phyloP scores from a whole-genome alignment of 106 monocot species.

The Acanthochlamys bracteata region DNA sequence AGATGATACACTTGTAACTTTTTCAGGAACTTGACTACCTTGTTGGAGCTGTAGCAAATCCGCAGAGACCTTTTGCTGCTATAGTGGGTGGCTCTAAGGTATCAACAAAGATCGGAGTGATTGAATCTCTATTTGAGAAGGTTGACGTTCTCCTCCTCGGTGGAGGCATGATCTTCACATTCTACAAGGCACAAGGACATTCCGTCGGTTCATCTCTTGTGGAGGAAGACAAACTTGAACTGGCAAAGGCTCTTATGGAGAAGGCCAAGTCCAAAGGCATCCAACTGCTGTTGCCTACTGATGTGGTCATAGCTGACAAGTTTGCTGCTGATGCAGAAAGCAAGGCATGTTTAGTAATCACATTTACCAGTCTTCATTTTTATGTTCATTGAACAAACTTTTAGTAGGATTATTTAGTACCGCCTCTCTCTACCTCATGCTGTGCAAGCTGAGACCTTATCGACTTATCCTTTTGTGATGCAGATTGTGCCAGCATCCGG shows the following conservation, averaged over 20 bases:
- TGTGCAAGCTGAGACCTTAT: too few species aligned
- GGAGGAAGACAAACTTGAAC: conserved; percentile 65
- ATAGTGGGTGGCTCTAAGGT: conserved; percentile 76
- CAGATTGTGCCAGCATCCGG: conserved; percentile 49
- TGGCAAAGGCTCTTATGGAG: conserved; percentile 51
- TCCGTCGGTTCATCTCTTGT: conserved; percentile 55
- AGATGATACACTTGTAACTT: neutral
- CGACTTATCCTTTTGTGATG: neutral
- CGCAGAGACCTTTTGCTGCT: conserved; percentile 63
- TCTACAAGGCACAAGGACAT: conserved; percentile 63
- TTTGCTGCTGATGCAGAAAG: conserved; percentile 69
- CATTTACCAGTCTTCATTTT: too few species aligned
- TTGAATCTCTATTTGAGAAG: conserved; percentile 52
- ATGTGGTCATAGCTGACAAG: conserved; percentile 55
- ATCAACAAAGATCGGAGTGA: conserved; percentile 62
- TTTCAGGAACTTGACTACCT: conserved; percentile 60
- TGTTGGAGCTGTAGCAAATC: conserved; percentile 60
- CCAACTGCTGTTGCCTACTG: conserved; percentile 44
- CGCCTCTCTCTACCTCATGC: too few species aligned
- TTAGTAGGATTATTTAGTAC: neutral
- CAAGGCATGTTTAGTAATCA: conserved; percentile 31
- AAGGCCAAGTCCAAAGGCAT: conserved; percentile 61
- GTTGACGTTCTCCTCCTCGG: conserved; percentile 62
- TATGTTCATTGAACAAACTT: too few species aligned
- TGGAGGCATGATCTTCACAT: conserved; percentile 72